Conservation (phyloP, 441 rosid species). For the Erodium chrysanthum region DNA sequence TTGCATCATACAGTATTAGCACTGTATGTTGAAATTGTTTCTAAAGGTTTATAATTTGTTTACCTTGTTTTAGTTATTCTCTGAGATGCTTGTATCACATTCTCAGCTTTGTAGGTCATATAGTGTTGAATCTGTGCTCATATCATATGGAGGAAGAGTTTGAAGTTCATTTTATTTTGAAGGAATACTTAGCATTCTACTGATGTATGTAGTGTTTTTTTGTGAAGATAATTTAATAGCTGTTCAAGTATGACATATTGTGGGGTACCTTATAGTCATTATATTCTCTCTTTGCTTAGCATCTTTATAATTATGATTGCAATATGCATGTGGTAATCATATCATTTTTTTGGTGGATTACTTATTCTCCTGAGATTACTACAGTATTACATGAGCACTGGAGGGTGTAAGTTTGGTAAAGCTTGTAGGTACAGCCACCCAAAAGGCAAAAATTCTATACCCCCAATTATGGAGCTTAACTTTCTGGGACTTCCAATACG, state of each 20-base stretch:
- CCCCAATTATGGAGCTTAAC: constrained; percentile 51
- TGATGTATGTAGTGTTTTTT: not conserved
- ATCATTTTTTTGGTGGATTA: constrained; percentile 10
- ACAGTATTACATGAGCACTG: constrained; percentile 83
- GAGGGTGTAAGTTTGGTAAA: constrained; percentile 89
- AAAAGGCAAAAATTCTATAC: constrained; percentile 25
- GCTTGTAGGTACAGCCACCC: constrained; percentile 79
- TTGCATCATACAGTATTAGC: not conserved
- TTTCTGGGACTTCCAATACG: constrained; percentile 87
- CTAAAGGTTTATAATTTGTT: not conserved
- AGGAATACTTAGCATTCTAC: not conserved
- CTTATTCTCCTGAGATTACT: constrained; percentile 24
- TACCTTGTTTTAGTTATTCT: not conserved
- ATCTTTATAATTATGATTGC: not conserved
- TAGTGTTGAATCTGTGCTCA: constrained; percentile 1
- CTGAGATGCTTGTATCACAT: not conserved
- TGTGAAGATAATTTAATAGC: not conserved
- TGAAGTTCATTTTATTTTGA: not conserved
- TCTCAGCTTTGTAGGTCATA: not conserved
- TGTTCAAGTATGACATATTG: not conserved
- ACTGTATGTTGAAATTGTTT: not conserved
- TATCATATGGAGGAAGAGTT: not conserved
- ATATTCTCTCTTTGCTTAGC: not conserved
- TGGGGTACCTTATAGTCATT: not conserved
- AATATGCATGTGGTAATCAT: constrained; percentile 7